Evolutionary conservation across 2,329 filamentous ascomycete genomes (phyloP), one percentile per base, ranked within the genome.

Genomic region (Paracorniculantispora psalliotae): DNA sequence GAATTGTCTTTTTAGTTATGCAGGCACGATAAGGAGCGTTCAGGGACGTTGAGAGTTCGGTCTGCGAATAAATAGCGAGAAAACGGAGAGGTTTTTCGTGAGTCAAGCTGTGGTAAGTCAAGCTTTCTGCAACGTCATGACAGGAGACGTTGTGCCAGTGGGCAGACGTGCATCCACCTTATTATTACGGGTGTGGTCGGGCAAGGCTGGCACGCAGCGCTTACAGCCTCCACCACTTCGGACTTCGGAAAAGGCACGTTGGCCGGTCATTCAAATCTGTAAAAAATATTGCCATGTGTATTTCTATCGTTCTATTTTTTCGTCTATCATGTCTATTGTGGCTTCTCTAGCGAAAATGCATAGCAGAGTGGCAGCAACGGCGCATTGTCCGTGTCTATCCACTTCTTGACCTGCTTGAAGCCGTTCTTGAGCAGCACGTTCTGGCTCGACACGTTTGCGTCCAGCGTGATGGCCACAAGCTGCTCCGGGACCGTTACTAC

Each of bases 381-480:
- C 48, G 26, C 15, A 17, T 58, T 51, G 21, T 46, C 28, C 17
- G 47, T 51, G 28, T 58, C 56, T 25, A 58, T 46, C 71, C 74
- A 81, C 26, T 63, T 69, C 63, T 77, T 76, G 46, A 76, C 75
- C 39, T 76, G 65, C 63, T 72, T 71, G 62, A 88, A 85, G 1
- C 85, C 84, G 15, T 67, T 70, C 66, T 87, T 88, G 50, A 68
- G 65, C 57, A 89, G 63, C 8, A 90, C 81, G 3, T 75, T 75
- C 60, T 79, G 78, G 63, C 86, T 89, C 3, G 73, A 74, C 8
- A 61, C 58, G 64, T 89, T 87, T 13, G 68, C 67, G 0, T 68
- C 68, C 39, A 81, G 75, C 10, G 81, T 80, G 7, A 81, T 68
- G 1, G 81, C 81, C 19, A 72, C 65, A 46, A 84, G 61, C 49